Evolutionary conservation across 306 rosid genomes (phyloP).

Genomic region (Mimosa bimucronata): DNA sequence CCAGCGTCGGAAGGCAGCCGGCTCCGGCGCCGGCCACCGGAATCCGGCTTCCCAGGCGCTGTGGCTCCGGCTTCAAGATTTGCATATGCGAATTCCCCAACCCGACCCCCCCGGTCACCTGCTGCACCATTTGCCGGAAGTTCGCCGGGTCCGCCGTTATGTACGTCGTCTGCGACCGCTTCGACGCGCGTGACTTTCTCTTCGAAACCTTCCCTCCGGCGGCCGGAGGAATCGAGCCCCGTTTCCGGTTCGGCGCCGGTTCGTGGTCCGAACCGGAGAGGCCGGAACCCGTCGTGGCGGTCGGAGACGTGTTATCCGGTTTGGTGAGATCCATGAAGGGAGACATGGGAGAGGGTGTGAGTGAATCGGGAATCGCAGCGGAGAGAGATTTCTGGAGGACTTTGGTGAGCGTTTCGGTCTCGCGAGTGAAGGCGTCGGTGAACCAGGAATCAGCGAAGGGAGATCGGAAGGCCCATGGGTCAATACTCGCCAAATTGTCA

Average conservation of each 20-base stretch:
- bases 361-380: not conserved
- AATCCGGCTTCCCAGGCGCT: slow-evolving; percentile 40
- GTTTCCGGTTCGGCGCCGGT: slow-evolving; percentile 31
- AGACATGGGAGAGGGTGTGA: slow-evolving; percentile 25
- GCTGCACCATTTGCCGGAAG: slow-evolving; percentile 77
- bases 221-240: not conserved
- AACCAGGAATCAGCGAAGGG: slow-evolving; percentile 58
- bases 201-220: slow-evolving; percentile 49
- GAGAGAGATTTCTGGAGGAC: slow-evolving; percentile 70
- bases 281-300: slow-evolving; percentile 59
- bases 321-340: slow-evolving; percentile 26
- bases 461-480: slow-evolving; percentile 56
- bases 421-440: slow-evolving; percentile 55
- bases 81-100: slow-evolving; percentile 41
- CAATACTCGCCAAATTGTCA: slow-evolving; percentile 55
- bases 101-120: slow-evolving; percentile 68
- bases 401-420: slow-evolving; percentile 56
- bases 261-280: slow-evolving; percentile 77
- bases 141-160: slow-evolving; percentile 70
- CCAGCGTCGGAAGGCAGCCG: slow-evolving; percentile 77
- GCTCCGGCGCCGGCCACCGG: slow-evolving; percentile 8
- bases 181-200: slow-evolving; percentile 66
- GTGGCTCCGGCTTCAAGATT: slow-evolving; percentile 83
- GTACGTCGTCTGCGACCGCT: slow-evolving; percentile 61
- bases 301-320: slow-evolving; percentile 46